These are phyloP conservation scores for Grammothele lineata DNA, from an alignment of 768 basidiomycete genomes.

Conservation along the genomic window DNA sequence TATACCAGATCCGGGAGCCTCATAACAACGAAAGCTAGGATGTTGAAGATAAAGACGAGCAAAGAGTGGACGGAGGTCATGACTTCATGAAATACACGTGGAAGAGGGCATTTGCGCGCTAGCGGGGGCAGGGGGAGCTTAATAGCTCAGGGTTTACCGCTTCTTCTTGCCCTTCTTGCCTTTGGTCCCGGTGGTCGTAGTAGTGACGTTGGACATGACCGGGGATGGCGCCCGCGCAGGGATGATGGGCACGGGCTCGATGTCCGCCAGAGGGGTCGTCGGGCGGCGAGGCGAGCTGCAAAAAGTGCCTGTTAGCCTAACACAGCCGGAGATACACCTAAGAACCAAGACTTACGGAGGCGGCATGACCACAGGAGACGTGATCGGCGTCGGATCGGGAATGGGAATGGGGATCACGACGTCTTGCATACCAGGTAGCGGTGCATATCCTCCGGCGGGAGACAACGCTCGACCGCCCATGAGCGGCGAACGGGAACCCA, in stretches of 20 bases:
- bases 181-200: slow-evolving; percentile 5
- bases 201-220: slow-evolving; percentile 2
- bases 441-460: no score
- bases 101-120: no score
- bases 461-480: slow-evolving; percentile 4
- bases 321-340: neutral
- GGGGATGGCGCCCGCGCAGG: slow-evolving; percentile 12
- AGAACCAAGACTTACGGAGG: slow-evolving; percentile 5
- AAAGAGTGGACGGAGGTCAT: no score
- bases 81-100: no score
- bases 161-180: slow-evolving; percentile 19
- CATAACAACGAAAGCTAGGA: no score
- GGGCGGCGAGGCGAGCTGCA: slow-evolving; percentile 4
- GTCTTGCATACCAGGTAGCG: no score
- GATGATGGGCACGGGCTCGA: slow-evolving; percentile 3
- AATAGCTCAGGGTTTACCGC: no score
- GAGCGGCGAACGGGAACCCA: slow-evolving; percentile 7
- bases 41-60: no score
- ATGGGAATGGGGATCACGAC: slow-evolving; percentile 14
- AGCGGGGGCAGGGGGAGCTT: no score
- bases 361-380: slow-evolving; percentile 1
- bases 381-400: slow-evolving; percentile 8
- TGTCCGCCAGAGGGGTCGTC: slow-evolving; percentile 1
- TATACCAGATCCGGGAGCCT: no score
- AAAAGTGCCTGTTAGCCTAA: neutral